phyloP scores from a whole-genome alignment of 257 asterid genomes.

The Ehretia macrophylla region DNA sequence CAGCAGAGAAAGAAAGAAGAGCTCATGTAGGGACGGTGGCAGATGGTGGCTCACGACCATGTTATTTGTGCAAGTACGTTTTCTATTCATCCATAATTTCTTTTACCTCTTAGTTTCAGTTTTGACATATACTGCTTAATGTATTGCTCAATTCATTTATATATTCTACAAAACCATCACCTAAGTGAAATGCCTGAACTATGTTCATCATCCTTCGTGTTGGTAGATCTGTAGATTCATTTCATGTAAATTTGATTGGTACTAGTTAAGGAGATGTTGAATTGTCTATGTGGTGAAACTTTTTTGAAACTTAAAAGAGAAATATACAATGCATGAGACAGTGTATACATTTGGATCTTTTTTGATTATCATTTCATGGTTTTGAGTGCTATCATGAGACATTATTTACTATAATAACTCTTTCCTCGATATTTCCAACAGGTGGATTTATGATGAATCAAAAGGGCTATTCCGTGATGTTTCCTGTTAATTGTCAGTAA shows the following conservation, averaged over 20 bases:
- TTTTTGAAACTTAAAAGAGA: no score
- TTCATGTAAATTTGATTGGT: neutral
- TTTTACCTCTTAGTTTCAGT: conserved; percentile 11
- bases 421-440: conserved; percentile 30
- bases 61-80: conserved; percentile 87
- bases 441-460: conserved; percentile 94
- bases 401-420: no score
- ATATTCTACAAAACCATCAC: no score
- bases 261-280: neutral
- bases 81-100: conserved; percentile 12
- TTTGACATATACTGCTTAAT: no score
- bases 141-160: no score
- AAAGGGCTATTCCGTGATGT: conserved; percentile 85
- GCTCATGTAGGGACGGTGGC: conserved; percentile 32
- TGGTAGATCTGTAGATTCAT: neutral
- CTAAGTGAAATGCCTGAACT: neutral
- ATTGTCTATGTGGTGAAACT: no score
- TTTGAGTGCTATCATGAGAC: no score
- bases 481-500: conserved; percentile 41
- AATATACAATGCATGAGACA: no score
- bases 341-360: neutral
- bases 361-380: no score
- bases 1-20: conserved; percentile 72
- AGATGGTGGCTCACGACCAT: conserved; percentile 47
- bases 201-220: neutral